Conservation (phyloP, 2,329 filamentous ascomycete genomes). For the Penicillium hordei region DNA sequence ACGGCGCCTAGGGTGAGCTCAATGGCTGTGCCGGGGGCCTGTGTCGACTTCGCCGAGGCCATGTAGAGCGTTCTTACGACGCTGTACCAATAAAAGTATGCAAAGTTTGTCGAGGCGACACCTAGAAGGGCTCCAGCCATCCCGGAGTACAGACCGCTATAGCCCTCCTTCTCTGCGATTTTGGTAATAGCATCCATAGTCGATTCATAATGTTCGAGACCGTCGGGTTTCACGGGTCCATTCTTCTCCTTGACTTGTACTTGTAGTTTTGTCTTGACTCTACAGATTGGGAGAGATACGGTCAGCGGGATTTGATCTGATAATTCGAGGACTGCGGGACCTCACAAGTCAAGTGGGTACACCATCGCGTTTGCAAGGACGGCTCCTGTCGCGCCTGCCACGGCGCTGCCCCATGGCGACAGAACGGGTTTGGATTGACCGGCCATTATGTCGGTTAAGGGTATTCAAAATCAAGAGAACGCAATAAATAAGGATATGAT, state of each 20-base stretch:
- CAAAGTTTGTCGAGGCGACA: slow-evolving; percentile 96
- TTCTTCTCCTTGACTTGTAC: slow-evolving; percentile 76
- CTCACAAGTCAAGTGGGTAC: slow-evolving; percentile 95
- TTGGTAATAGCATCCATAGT: slow-evolving; percentile 85
- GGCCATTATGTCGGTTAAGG: slow-evolving; percentile 44
- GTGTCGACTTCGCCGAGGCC: slow-evolving; percentile 55
- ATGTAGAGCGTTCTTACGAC: slow-evolving; percentile 80
- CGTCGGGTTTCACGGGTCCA: slow-evolving; percentile 45
- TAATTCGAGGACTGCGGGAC: slow-evolving; percentile 16
- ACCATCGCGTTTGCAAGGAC: slow-evolving; percentile 93
- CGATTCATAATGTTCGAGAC: slow-evolving; percentile 74
- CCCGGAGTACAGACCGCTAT: slow-evolving; percentile 81
- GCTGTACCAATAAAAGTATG: slow-evolving; percentile 99
- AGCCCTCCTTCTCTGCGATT: slow-evolving; percentile 77
- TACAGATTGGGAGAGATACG: slow-evolving; percentile 40
- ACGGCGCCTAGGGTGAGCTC: slow-evolving; percentile 84
- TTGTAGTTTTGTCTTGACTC: slow-evolving; percentile 93
- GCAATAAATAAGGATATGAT: slow-evolving; percentile 2
- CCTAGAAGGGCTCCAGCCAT: slow-evolving; percentile 84
- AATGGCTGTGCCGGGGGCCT: slow-evolving; percentile 71
- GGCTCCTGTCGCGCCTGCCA: slow-evolving; percentile 88
- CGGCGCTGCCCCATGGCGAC: slow-evolving; percentile 88
- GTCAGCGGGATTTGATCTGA: slow-evolving; percentile 16
- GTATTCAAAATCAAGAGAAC: slow-evolving; percentile 3
- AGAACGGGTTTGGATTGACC: slow-evolving; percentile 67